Base-by-base conservation (phyloP, 306 rosid species). In the Cicer yamashitae region DNA sequence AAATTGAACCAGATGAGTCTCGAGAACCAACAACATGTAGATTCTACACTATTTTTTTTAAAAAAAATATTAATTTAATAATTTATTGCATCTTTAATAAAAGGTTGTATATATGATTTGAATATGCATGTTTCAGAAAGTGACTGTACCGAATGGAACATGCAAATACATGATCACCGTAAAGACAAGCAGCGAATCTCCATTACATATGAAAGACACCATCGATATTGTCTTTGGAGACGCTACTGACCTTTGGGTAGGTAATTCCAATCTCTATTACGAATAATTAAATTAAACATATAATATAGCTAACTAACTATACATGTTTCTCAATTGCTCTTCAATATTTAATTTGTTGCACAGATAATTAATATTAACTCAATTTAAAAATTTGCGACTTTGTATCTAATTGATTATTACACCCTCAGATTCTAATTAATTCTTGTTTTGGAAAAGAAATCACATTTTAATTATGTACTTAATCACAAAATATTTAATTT, bases 151-250 rank as follows among this genome's bases (percentile, higher is more conserved):
- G 22, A 20, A 20, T 20, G 77, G 46, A 79, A 77, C 46, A 78
- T 93, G 97, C 48, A 78, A 86, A n/a, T 93, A 73, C 89, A 70
- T 81, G 1, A 90, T 88, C 3, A 57, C 83, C 38, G 89, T 93
- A 50, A 87, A 17, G 76, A 91, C 98, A 22, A 93, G 98, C 75
- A 89, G 97, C 66, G 64, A 73, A 18, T 93, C 98, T 40, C 73
- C 96, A 38, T 61, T 70, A 7, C 85, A 88, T 73, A 93, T 97
- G 1, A 85, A 89, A 75, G 98, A 91, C 70, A 83, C 56, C n/a
- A 89, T 93, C 76, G 87, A 97, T 73, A 80, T 89, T 68, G 3
- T 87, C 5, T 93, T 93, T 57, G 96, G 97, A 7, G 98, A 93
- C 64, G 96, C 92, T 34, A 71, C 87, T 76, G 97, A 96, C 71